Evolutionary conservation across 129 eudicot genomes (phyloP).

Genomic region (Arctium minus): DNA sequence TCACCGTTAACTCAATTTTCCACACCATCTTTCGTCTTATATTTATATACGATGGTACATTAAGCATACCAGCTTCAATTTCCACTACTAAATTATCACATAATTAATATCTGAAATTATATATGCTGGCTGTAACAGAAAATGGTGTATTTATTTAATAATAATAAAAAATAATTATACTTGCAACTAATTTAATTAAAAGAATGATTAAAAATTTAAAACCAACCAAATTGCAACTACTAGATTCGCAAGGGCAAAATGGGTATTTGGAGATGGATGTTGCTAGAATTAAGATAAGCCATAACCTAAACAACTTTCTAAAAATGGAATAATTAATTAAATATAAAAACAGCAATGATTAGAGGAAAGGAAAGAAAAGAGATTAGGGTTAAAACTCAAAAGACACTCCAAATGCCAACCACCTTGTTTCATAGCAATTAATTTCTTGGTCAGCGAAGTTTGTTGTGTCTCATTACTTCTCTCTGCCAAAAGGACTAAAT

Average conservation of each 20-base stretch:
- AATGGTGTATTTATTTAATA: neutral
- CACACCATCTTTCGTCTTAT: no score
- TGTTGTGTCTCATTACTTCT: conserved; percentile 24
- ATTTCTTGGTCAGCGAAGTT: conserved; percentile 27
- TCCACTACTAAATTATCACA: neutral
- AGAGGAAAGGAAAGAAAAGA: conserved; percentile 1
- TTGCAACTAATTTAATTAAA: neutral
- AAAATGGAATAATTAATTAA: conserved; percentile 20
- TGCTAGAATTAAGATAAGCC: conserved; percentile 20
- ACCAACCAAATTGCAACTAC: neutral
- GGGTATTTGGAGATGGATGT: conserved; percentile 8
- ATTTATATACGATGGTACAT: neutral
- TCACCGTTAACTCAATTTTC: no score
- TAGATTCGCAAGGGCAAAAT: conserved; percentile 19
- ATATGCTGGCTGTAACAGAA: neutral
- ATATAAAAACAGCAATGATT: conserved; percentile 16
- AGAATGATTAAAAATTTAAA: neutral
- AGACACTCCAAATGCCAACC: conserved; percentile 21
- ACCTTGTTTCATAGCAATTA: conserved; percentile 13
- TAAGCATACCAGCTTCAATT: neutral
- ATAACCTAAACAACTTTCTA: conserved; percentile 32
- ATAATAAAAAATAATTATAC: neutral
- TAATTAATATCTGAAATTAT: neutral
- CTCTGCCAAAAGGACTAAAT: conserved; percentile 13
- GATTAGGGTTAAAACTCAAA: conserved; percentile 29